These are phyloP conservation scores for Fusarium sp. DNA, from an alignment of 2,329 filamentous ascomycete species.

Conservation along the genomic window DNA sequence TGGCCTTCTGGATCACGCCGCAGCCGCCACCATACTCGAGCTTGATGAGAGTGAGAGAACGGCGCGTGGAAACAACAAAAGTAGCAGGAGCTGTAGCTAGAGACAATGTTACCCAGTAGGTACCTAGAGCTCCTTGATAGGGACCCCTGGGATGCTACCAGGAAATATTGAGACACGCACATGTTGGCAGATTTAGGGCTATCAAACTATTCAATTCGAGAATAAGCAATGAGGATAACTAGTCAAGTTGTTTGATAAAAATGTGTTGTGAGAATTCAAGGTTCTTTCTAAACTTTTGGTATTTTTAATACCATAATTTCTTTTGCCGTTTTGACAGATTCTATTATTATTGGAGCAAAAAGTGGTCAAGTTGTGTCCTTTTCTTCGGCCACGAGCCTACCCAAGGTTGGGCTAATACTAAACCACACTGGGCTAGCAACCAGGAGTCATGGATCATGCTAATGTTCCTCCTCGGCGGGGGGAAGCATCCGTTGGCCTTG, in stretches of 20 bases:
- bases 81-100: slow-evolving; percentile 5
- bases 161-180: background rate
- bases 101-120: background rate
- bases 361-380: background rate
- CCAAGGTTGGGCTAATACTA: background rate
- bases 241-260: background rate
- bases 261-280: background rate
- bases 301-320: background rate
- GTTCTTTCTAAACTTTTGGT: background rate
- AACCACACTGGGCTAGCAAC: background rate
- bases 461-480: background rate
- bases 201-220: background rate
- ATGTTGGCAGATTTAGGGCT: background rate
- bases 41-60: slow-evolving; percentile 1
- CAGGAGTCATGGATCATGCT: background rate
- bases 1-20: slow-evolving; percentile 13
- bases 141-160: background rate
- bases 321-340: background rate
- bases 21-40: slow-evolving; percentile 12
- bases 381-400: background rate
- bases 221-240: background rate
- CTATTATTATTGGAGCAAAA: background rate
- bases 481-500: background rate
- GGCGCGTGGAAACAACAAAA: slow-evolving; percentile 9
- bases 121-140: background rate